These are phyloP conservation scores for Porphyrellus cyaneotinctus DNA, from an alignment of 768 basidiomycete genomes.

Conservation along the genomic window DNA sequence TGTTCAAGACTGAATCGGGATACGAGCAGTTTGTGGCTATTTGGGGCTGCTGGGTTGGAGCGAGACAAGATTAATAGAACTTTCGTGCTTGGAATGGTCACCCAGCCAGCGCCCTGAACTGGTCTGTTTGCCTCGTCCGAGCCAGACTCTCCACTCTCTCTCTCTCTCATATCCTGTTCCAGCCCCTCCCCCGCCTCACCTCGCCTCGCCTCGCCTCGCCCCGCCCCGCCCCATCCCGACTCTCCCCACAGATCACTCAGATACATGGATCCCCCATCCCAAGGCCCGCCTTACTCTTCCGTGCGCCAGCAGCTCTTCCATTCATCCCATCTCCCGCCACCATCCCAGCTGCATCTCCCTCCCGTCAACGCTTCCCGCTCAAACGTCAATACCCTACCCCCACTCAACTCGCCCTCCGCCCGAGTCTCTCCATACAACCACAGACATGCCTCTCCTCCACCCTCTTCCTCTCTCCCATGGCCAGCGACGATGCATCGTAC, in stretches of 20 bases:
- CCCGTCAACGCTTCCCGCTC: conserved; percentile 34
- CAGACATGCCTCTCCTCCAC: conserved; percentile 29
- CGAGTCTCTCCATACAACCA: conserved; percentile 24
- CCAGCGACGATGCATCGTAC: conserved; percentile 32
- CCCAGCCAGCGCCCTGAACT: conserved; percentile 10
- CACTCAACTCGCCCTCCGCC: conserved; percentile 31
- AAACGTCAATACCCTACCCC: conserved; percentile 39
- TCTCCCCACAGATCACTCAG: neutral
- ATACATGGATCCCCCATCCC: conserved; percentile 29
- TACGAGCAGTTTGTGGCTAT: conserved; percentile 24
- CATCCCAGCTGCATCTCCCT: conserved; percentile 39
- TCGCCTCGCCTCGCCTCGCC: conserved; percentile 1
- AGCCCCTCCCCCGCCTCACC: too few species aligned
- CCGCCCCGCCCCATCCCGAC: conserved; percentile 8
- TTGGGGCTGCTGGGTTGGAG: conserved; percentile 22
- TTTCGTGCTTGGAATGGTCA: conserved; percentile 16
- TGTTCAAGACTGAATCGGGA: neutral
- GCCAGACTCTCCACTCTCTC: neutral
- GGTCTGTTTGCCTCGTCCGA: conserved; percentile 1
- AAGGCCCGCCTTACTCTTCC: conserved; percentile 27
- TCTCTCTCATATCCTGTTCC: neutral
- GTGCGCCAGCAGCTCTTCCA: conserved; percentile 37
- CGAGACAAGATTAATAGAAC: conserved; percentile 23
- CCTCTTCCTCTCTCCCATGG: conserved; percentile 25
- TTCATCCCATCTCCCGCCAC: conserved; percentile 42